These are phyloP conservation scores for Phylloporus sp. DNA, from an alignment of 768 basidiomycete genomes.

Conservation along the genomic window DNA sequence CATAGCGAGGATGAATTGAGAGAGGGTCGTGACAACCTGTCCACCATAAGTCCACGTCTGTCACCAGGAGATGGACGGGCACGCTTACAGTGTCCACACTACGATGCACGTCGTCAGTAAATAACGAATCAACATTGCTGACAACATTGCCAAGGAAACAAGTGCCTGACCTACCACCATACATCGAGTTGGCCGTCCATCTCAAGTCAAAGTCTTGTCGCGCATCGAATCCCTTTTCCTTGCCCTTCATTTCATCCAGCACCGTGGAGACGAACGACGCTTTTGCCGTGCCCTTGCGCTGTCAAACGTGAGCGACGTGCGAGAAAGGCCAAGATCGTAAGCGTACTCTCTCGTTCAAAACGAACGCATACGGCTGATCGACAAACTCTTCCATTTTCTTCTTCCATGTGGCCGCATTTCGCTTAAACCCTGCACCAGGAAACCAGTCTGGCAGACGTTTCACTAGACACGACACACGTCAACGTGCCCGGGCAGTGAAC, in stretches of 20 bases:
- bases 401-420: conserved; percentile 58
- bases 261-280: conserved; percentile 46
- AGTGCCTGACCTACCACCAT: conserved; percentile 35
- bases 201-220: conserved; percentile 63
- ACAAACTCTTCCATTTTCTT: conserved; percentile 59
- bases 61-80: background rate
- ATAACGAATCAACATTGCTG: too few species aligned
- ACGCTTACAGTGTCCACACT: conserved; percentile 57
- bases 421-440: conserved; percentile 64
- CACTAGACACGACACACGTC: conserved; percentile 28
- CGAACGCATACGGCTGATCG: conserved; percentile 55
- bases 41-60: background rate
- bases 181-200: conserved; percentile 85
- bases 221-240: conserved; percentile 9
- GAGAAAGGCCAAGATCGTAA: background rate
- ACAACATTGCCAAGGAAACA: background rate
- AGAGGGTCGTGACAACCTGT: conserved; percentile 46
- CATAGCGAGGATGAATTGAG: conserved; percentile 66
- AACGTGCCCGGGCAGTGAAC: background rate
- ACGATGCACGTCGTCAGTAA: conserved; percentile 21
- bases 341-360: conserved; percentile 51
- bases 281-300: conserved; percentile 36
- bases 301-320: background rate
- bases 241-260: conserved; percentile 34
- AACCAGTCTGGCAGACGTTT: conserved; percentile 58